Base-by-base conservation (phyloP, 768 basidiomycete genomes). In the Daedaleopsis nitida region DNA sequence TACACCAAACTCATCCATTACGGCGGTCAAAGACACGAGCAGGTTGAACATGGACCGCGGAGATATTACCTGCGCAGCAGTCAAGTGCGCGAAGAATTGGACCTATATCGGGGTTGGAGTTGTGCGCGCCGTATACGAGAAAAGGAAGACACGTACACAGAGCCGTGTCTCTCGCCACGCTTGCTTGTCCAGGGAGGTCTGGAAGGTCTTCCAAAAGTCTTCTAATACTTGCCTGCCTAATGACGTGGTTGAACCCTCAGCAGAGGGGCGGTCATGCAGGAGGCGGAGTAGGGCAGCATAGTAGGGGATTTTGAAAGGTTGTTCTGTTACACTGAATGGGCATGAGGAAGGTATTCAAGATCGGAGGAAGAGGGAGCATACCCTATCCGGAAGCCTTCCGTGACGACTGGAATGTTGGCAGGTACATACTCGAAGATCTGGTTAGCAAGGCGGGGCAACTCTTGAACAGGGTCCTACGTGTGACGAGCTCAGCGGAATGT, bases 191-290 rank as follows among this genome's bases (percentile, higher is more conserved):
- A 98, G 78, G 71, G 88, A 93, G 2, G 85, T 82, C 68, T 94
- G 92, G 72, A 98, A 97, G 2, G 90, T 91, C 74, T 91, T 92
- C 85, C 90, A 91, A 60, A 95, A 89, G 70, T 98, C 94, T 65
- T 95, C 90, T 19, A 96, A 75, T 16, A 96, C 80, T 48, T 88
- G 83, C 55, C 83, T 83, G 1, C 92, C 91, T 0, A 91, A 72
- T 0, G 86, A 78, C 19, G 76, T 78, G 70, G 65, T 43, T 51
- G 73, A 72, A 17, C 67, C 70, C 13, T 75, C 74, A 3, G 68
- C 58, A 2, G 72, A 72, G 37, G 74, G 67, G 39, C 73, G 78
- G 67, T 85, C 82, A 66, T 86, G 82, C 42, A 98, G 77, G 42
- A 86, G 75, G 21, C 87, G 82, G 51, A 97, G 80, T 17, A 98